Conservation (phyloP, 176 grass and related monocot species). For the Cymbopogon citratus region DNA sequence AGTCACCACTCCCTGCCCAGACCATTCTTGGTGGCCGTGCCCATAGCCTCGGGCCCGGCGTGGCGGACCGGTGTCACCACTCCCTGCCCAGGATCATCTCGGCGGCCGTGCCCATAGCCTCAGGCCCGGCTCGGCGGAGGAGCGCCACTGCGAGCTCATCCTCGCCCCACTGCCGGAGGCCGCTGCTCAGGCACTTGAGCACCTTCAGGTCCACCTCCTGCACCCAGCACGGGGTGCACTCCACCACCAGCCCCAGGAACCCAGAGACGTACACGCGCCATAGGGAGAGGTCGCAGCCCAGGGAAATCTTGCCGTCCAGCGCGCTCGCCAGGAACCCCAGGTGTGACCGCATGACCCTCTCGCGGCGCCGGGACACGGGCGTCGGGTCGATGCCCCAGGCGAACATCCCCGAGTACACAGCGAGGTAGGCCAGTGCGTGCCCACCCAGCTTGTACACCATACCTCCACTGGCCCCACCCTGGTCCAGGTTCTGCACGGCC, state of each 20-base stretch:
- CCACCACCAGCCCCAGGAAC: slow-evolving; percentile 76
- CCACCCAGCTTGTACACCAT: slow-evolving; percentile 63
- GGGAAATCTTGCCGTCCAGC: slow-evolving; percentile 75
- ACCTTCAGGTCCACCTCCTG: slow-evolving; percentile 63
- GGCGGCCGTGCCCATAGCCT: slow-evolving; percentile 55
- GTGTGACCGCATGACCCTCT: slow-evolving; percentile 59
- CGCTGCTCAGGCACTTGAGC: slow-evolving; percentile 54
- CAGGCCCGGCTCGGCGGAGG: slow-evolving; percentile 44
- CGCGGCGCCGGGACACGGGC: slow-evolving; percentile 51
- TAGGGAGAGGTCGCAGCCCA: slow-evolving; percentile 63
- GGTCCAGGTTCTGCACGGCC: slow-evolving; percentile 50
- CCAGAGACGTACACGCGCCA: slow-evolving; percentile 77
- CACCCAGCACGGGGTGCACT: slow-evolving; percentile 80
- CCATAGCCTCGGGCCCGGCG: too few relatives aligned
- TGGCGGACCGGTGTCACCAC: neutral
- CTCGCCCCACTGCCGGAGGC: slow-evolving; percentile 70
- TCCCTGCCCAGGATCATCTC: slow-evolving; percentile 65
- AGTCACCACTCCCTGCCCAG: neutral
- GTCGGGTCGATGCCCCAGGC: slow-evolving; percentile 77
- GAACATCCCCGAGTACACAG: slow-evolving; percentile 78
- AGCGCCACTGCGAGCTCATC: slow-evolving; percentile 61
- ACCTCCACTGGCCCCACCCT: slow-evolving; percentile 46
- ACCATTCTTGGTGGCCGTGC: neutral
- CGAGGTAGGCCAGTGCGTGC: slow-evolving; percentile 63
- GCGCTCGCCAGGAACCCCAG: slow-evolving; percentile 76